These are phyloP conservation scores for Elsinoe perseae DNA, from an alignment of 2,329 filamentous ascomycete species.

Conservation along the genomic window DNA sequence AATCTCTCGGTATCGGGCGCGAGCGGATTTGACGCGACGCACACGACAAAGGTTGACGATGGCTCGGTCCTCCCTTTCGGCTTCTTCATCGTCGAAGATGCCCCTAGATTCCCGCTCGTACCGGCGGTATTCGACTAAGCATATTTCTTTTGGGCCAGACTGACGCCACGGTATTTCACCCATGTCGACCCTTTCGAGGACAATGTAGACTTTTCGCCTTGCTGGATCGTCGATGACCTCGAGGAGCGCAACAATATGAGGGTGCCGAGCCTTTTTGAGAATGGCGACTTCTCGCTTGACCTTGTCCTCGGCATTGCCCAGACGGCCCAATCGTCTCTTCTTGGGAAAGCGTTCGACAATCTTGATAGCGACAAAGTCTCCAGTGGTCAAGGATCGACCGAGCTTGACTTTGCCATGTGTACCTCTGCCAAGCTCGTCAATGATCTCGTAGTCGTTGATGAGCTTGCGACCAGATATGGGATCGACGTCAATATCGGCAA, in stretches of 20 bases:
- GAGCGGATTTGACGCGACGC: slow-evolving; percentile 45
- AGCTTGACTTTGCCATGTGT: slow-evolving; percentile 98
- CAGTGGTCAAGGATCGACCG: slow-evolving; percentile 68
- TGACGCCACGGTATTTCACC: slow-evolving; percentile 93
- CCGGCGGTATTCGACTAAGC: slow-evolving; percentile 70
- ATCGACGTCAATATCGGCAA: slow-evolving; percentile 84
- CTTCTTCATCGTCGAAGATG: slow-evolving; percentile 36
- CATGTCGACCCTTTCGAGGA: slow-evolving; percentile 87
- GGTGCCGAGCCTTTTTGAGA: slow-evolving; percentile 92
- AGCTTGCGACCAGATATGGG: slow-evolving; percentile 83
- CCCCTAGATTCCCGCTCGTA: slow-evolving; percentile 62
- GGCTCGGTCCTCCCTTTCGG: slow-evolving; percentile 37
- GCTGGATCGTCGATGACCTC: slow-evolving; percentile 97
- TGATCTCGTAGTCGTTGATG: slow-evolving; percentile 96
- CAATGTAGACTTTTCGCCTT: slow-evolving; percentile 96
- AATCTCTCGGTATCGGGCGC: slow-evolving; percentile 23
- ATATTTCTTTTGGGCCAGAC: slow-evolving; percentile 76
- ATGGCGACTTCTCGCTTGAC: slow-evolving; percentile 96
- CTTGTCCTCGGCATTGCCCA: slow-evolving; percentile 66
- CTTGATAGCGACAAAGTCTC: slow-evolving; percentile 88
- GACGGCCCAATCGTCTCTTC: slow-evolving; percentile 74
- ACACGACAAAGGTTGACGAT: slow-evolving; percentile 40
- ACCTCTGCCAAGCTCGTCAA: slow-evolving; percentile 90
- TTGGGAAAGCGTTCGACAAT: slow-evolving; percentile 96
- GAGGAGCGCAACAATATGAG: slow-evolving; percentile 90